Base-by-base conservation (phyloP, 176 grass and related monocot species). In the Stipa capillata region DNA sequence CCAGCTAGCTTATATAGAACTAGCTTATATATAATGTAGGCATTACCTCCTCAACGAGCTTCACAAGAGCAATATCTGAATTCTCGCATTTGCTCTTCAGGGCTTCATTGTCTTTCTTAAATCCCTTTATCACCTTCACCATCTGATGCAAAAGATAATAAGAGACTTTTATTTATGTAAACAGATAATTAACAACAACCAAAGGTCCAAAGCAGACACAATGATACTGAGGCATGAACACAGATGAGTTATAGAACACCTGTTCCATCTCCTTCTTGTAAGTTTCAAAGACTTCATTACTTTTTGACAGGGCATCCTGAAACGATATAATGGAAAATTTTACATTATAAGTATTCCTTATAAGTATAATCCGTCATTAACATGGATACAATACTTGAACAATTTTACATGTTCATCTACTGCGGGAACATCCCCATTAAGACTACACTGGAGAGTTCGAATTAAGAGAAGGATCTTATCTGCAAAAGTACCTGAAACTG, bases 301-400 rank as follows among this genome's bases (percentile, higher is more conserved):
- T 99, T 93, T 99, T 99, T 36, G 89, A 90, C 64, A 99, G 82
- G 69, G 92, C 86, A 80, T 99, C 96, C 92, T 99, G 87, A 73
- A 80, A 83, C 49, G 25, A 41, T 66, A 91, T 43, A 47, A 58
- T 32, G 45, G n/a, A 17, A 1, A 56, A 69, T n/a, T 56, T 72
- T 47, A 10, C 34, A 57, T 51, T n/a, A n/a, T 21, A 78, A 8
- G 4, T 12, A 69, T 67, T 97, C 90, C 85, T 82, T 52, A 61
- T 32, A 63, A 16, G 29, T 37, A 24, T 23, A 73, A 49, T n/a
- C 54, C 53, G 93, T 16, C 44, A 73, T 50, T 73, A 72, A 36
- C 63, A 49, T 73, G 29, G 31, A 61, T 39, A 27, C 73, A 34
- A 27, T 61, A 11, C 93, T 69, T 93, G 37, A 67, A 84, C 20